Base-by-base conservation (phyloP, 805 yeast species). In the Lipomyces japonicus region DNA sequence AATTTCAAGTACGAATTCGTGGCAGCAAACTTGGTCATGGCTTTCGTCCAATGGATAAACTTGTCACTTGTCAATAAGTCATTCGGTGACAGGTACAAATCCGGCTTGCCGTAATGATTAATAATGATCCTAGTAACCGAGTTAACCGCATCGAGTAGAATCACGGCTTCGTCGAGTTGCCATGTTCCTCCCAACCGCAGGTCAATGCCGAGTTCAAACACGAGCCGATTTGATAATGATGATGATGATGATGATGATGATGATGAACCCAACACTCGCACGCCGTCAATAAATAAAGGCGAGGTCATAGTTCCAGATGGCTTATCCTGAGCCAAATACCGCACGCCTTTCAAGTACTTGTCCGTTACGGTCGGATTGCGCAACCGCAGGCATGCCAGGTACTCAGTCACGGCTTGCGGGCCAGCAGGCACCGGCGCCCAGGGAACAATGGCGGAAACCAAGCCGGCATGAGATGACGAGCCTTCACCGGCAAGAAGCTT, bases 371-470 rank as follows among this genome's bases (percentile, higher is more conserved):
- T 39, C 12, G 39, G 47, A 16, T 50, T 43, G 1, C 50, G 45
- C 0, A 46, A 34, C 16, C 45, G 48, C 36, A 72, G 24, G 9
- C 46, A 44, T 1, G 39, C 38, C 5, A 59, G 31, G 44, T 57
- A 64, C 35, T 49, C 39, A 3, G 35, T 22, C 3, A 66, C 39
- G 1, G 53, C 55, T 0, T 46, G 50, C 1, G 58, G 39, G 2
- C 76, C 77, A 4, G 61, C 49, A 5, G 70, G 67, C 6, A 73
- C 43, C 4, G 79, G 78, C 0, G 74, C 75, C 76, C 75, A 73
- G 1, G 77, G 75, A n/a, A 75, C 58, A 6, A 72, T 57, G 2
- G 64, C 75, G 35, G 60, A 62, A 28, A 55, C 57, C 37, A 42
- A 14, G 16, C 37, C 37, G 21, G 37, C 16, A 12, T 28, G 7